Percentiles rank a stretch among this genome's conserved stretches.
Conservation (phyloP, 1,139 yeast genomes). For the Kazachstania sp. region DNA sequence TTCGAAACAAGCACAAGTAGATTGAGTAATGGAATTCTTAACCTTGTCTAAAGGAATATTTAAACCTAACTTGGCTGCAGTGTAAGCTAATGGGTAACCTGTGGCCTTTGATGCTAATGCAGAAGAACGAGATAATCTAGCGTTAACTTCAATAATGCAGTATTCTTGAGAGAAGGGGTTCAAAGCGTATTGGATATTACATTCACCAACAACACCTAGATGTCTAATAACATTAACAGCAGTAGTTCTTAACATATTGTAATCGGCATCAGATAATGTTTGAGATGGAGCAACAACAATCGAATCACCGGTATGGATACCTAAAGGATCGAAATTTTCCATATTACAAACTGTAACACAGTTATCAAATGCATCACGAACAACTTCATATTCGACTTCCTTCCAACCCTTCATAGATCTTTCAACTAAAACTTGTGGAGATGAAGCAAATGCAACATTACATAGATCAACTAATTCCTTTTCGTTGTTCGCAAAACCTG, state of each 20-base stretch:
- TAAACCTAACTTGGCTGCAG: conserved; percentile 95
- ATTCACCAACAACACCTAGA: conserved; percentile 98
- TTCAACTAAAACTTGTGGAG: conserved; percentile 95
- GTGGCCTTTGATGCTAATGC: conserved; percentile 98
- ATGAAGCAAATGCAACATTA: conserved; percentile 85
- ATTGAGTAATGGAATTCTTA: conserved; percentile 87
- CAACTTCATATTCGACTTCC: conserved; percentile 98
- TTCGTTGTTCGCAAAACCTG: conserved; percentile 94
- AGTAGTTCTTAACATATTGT: conserved; percentile 95
- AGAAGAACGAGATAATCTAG: conserved; percentile 94
- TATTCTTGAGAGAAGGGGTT: conserved; percentile 92
- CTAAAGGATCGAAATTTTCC: conserved; percentile 98
- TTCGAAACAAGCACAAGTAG: conserved; percentile 95
- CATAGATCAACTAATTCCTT: conserved; percentile 75
- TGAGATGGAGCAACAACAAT: conserved; percentile 99
- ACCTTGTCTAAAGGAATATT: conserved; percentile 89
- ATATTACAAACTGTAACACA: conserved; percentile 98
- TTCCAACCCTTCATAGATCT: conserved; percentile 99
- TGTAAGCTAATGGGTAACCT: conserved; percentile 96
- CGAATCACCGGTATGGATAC: conserved; percentile 98
- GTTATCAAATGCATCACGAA: conserved; percentile 93
- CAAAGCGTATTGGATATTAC: conserved; percentile 95
- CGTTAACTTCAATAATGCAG: conserved; percentile 96
- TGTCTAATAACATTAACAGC: conserved; percentile 97
- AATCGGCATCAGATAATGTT: conserved; percentile 93